Percentiles rank a stretch among this genome's conserved stretches.
Conservation (phyloP, 306 rosid species). For the Quercus mongolica region DNA sequence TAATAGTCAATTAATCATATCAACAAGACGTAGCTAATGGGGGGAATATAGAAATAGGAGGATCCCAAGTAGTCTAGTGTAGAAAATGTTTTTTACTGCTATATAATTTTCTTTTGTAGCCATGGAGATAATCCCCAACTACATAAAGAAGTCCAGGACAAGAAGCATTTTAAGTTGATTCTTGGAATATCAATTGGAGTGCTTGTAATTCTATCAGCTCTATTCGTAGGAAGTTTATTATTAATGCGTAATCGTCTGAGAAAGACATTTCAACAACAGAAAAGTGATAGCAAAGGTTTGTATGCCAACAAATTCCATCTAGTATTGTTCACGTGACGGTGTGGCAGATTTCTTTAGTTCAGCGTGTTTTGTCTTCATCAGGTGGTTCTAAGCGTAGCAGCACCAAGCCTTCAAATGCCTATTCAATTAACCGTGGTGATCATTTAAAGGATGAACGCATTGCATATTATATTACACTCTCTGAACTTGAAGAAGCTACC, state of each 20-base stretch:
- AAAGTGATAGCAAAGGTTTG: slow-evolving; percentile 57
- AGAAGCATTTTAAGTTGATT: slow-evolving; percentile 61
- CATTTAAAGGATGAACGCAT: slow-evolving; percentile 78
- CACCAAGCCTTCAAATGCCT: slow-evolving; percentile 56
- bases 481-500: slow-evolving; percentile 83
- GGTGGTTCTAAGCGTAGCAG: slow-evolving; percentile 58
- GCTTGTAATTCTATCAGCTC: slow-evolving; percentile 40
- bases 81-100: slow-evolving; percentile 9
- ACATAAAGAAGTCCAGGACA: slow-evolving; percentile 32
- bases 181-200: slow-evolving; percentile 66
- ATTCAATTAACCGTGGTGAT: slow-evolving; percentile 53
- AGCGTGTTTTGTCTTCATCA: slow-evolving; percentile 26
- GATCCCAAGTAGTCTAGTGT: not conserved
- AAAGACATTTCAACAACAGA: slow-evolving; percentile 39
- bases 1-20: too few relatives aligned
- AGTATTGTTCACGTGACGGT: not conserved
- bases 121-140: slow-evolving; percentile 57
- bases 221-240: slow-evolving; percentile 58
- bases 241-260: slow-evolving; percentile 38
- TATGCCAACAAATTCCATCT: slow-evolving; percentile 8
- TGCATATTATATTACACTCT: slow-evolving; percentile 66
- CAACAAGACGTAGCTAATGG: too few relatives aligned
- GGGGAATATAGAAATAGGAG: not conserved
- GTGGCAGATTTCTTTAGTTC: slow-evolving; percentile 15
- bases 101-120: slow-evolving; percentile 40